phyloP scores from a whole-genome alignment of 75 land plant genomes.

The Picea sitchensis region DNA sequence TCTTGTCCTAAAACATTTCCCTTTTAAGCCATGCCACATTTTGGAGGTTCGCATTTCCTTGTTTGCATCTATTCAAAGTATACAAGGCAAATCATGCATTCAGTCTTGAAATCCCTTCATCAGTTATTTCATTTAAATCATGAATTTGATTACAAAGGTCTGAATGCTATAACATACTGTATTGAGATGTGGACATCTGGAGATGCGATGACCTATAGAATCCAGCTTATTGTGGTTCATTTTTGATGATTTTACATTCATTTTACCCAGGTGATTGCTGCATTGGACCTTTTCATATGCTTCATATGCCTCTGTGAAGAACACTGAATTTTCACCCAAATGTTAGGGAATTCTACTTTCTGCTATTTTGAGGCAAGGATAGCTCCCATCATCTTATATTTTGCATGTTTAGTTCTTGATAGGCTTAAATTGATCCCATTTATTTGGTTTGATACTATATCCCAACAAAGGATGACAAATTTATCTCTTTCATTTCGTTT shows the following conservation, averaged over 20 bases:
- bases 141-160: background rate
- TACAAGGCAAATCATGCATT: background rate
- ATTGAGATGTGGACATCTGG: background rate
- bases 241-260: background rate
- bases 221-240: background rate
- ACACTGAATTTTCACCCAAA: background rate
- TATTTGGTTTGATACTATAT: too few species aligned
- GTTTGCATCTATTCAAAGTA: background rate
- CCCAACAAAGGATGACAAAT: background rate
- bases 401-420: background rate
- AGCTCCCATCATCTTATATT: background rate
- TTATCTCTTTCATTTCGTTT: background rate
- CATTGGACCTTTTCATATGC: background rate
- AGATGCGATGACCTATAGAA: background rate
- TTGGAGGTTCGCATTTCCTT: background rate
- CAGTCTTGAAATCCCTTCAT: background rate
- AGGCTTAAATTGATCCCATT: background rate
- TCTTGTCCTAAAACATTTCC: background rate
- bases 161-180: background rate
- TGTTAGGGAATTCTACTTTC: background rate
- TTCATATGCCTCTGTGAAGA: background rate
- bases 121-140: background rate
- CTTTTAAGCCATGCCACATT: too few species aligned
- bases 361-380: background rate
- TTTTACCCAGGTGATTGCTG: background rate